phyloP scores from a whole-genome alignment of 192 early-diverging fungal genomes.

The Backusella liffmaniae region DNA sequence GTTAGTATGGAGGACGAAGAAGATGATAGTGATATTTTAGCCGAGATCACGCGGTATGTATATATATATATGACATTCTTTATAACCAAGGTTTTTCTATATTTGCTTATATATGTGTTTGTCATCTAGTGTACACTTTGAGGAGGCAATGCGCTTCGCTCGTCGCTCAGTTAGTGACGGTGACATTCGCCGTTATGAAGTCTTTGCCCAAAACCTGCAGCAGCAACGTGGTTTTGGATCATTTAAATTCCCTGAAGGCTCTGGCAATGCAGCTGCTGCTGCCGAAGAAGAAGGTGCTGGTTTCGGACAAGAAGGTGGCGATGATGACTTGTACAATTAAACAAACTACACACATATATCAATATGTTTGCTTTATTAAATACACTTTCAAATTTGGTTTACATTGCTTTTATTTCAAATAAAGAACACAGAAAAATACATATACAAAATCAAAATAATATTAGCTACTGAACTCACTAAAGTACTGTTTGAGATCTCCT shows the following conservation, averaged over 20 bases:
- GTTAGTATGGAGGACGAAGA: slow-evolving; percentile 69
- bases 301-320: slow-evolving; percentile 65
- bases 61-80: not conserved
- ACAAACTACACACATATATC: not conserved
- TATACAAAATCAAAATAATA: not conserved
- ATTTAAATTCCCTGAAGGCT: slow-evolving; percentile 92
- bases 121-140: slow-evolving; percentile 79
- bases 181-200: slow-evolving; percentile 98
- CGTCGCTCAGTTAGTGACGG: slow-evolving; percentile 93
- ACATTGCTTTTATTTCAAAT: not conserved
- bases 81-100: not conserved
- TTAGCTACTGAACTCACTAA: no score
- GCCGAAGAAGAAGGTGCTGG: slow-evolving; percentile 35
- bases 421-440: not conserved
- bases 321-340: slow-evolving; percentile 86
- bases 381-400: not conserved
- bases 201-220: slow-evolving; percentile 99
- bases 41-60: slow-evolving; percentile 75
- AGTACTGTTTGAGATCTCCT: no score
- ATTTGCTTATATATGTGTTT: not conserved
- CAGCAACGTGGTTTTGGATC: slow-evolving; percentile 91
- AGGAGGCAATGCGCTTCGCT: slow-evolving; percentile 98
- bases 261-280: slow-evolving; percentile 18
- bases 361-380: not conserved
- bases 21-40: slow-evolving; percentile 81